Evolutionary conservation across 805 yeast genomes (phyloP).

Genomic region (Allodekkera sacchari): DNA sequence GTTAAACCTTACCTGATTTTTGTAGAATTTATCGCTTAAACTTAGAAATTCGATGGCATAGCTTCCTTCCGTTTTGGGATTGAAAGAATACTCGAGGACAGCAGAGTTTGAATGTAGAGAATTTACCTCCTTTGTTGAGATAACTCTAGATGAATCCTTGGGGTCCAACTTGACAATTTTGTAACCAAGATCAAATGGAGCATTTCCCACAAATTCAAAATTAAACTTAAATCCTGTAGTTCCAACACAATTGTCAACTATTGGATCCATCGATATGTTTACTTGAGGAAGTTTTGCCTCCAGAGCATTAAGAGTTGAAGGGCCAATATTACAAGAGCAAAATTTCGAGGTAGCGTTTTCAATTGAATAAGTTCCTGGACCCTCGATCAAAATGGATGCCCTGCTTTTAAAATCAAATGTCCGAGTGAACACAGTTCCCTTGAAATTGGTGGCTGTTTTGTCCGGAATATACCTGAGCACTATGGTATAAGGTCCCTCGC

Average conservation of each 20-base stretch:
- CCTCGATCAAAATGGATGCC: slow-evolving; percentile 30
- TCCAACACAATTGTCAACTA: slow-evolving; percentile 85
- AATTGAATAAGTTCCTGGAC: slow-evolving; percentile 63
- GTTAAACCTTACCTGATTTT: slow-evolving; percentile 21
- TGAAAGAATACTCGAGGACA: slow-evolving; percentile 45
- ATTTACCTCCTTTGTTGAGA: slow-evolving; percentile 19
- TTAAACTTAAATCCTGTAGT: slow-evolving; percentile 68
- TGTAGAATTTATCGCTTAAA: slow-evolving; percentile 57
- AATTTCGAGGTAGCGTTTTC: slow-evolving; percentile 44
- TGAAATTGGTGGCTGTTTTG: slow-evolving; percentile 3
- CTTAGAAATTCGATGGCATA: slow-evolving; percentile 65
- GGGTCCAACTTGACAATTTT: slow-evolving; percentile 47
- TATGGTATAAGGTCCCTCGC: slow-evolving; percentile 43
- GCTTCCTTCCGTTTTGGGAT: slow-evolving; percentile 74
- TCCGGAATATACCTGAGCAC: slow-evolving; percentile 26
- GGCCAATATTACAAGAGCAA: slow-evolving; percentile 67
- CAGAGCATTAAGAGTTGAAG: slow-evolving; percentile 40
- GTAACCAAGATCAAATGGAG: slow-evolving; percentile 70
- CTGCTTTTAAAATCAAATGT: slow-evolving; percentile 21
- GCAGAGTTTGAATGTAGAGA: slow-evolving; percentile 25
- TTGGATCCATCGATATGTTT: slow-evolving; percentile 42
- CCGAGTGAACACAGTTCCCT: slow-evolving; percentile 12
- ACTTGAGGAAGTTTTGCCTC: slow-evolving; percentile 34
- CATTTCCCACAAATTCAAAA: slow-evolving; percentile 69
- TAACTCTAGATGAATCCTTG: slow-evolving; percentile 19